Base-by-base conservation (phyloP, 805 yeast genomes). In the Spathaspora hagerdaliae region DNA sequence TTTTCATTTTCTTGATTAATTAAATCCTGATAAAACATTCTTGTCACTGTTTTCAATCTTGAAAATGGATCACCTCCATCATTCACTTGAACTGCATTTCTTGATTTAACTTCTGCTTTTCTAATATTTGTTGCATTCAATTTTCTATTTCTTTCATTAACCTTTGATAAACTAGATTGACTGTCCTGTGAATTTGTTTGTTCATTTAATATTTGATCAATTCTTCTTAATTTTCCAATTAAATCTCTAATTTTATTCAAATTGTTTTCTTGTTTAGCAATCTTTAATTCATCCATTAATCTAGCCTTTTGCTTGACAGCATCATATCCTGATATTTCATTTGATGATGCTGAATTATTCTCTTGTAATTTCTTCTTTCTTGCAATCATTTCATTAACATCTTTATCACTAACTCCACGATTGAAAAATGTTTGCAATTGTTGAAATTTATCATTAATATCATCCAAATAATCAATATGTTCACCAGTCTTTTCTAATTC, bases 41-140 rank as follows among this genome's bases (percentile, higher is more conserved):
- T 80, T 1, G 97, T 87, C 50, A 82, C 85, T 1, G 98, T 92
- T 61, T 87, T 85, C 59, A 94, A 77, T 63, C 98, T 82, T 53
- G 86, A 81, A 65, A 94, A 94, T 19, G 99, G 98, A 68, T 94
- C 87, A 7, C 73, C 73, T 55, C 75, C 79, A 44, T 79, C 73
- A 39, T 47, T 45, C 27, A 44, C 46, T 52, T 53, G 61, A 11
- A 26, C 27, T 12, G 51, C 41, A 54, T 66, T 80, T 53, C 83
- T 77, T 40, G 85, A 81, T 54, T 73, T 73, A 37, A 81, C 65
- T 61, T 91, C 97, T 0, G 96, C 97, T 56, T 78, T 76, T 58
- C 95, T 82, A 54, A 90, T 81, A 40, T 79, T 79, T 42, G 82
- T 82, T 61, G 82, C 83, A 64, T 92, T 92, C 51, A 85, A 76